Conservation (phyloP, 768 basidiomycete genomes). For the Termitomyces titanicus region DNA sequence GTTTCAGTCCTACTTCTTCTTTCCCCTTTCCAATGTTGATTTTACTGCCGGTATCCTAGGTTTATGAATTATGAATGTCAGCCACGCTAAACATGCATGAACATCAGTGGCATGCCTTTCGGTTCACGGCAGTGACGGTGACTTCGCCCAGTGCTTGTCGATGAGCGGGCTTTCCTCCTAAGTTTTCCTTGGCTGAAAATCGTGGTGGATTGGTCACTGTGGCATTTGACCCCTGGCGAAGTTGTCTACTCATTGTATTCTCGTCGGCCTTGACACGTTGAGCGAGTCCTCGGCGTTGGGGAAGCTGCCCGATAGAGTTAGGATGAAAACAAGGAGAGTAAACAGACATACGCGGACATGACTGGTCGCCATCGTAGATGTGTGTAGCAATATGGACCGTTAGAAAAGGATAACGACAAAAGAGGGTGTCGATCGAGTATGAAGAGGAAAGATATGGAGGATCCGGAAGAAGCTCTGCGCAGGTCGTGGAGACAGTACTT, state of each 20-base stretch:
- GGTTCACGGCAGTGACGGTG: slow-evolving; percentile 71
- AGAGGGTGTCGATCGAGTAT: slow-evolving; percentile 17
- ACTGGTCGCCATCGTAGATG: slow-evolving; percentile 55
- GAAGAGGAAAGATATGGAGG: slow-evolving; percentile 27
- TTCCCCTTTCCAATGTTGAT: slow-evolving; percentile 57
- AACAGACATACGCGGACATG: slow-evolving; percentile 50
- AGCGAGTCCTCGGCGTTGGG: slow-evolving; percentile 62
- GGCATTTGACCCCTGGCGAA: slow-evolving; percentile 56
- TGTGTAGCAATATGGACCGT: slow-evolving; percentile 19
- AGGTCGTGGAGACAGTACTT: slow-evolving; percentile 14
- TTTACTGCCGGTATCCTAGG: slow-evolving; percentile 47
- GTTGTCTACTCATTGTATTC: slow-evolving; percentile 68
- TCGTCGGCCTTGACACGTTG: slow-evolving; percentile 75
- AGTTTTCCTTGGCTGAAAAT: slow-evolving; percentile 42
- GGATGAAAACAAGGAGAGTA: slow-evolving; percentile 13
- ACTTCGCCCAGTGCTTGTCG: slow-evolving; percentile 81
- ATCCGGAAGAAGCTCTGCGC: slow-evolving; percentile 14
- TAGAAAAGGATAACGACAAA: slow-evolving; percentile 21
- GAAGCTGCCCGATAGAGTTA: slow-evolving; percentile 39
- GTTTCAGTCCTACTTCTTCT: slow-evolving; percentile 60
- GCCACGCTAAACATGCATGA: slow-evolving; percentile 6
- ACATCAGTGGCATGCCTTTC: slow-evolving; percentile 47
- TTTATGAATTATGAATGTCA: slow-evolving; percentile 19
- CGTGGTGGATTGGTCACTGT: slow-evolving; percentile 46
- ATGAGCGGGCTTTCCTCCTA: slow-evolving; percentile 50